Evolutionary conservation across 129 eudicot species (phyloP), one percentile per base, ranked within the genome.

Genomic region (Sambucus nigra): DNA sequence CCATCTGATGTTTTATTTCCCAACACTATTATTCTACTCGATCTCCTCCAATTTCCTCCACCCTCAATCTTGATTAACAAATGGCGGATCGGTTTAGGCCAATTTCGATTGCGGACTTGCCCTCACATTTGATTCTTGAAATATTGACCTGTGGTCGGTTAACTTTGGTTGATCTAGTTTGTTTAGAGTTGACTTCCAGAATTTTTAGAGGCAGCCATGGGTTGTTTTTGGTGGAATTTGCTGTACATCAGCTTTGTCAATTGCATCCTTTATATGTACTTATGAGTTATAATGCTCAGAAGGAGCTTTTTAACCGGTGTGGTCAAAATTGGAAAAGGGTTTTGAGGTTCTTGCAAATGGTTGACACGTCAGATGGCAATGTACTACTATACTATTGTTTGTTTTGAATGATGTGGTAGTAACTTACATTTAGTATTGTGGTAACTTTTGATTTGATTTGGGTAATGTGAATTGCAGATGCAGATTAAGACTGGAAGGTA

Each of bases 401-500:
- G 2, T 31, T 38, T 18, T 48, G 40, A 58, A 49, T 19, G 18
- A 53, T 12, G n/a, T n/a, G n/a, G n/a, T n/a, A n/a, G n/a, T 28
- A 29, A 25, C 3, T 26, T 57, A 7, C 42, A 35, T 35, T 35
- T 35, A 35, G 13, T 35, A 15, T 15, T 35, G 3, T 35, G 13
- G 8, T 35, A 35, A n/a, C n/a, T n/a, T n/a, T n/a, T n/a, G 4
- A 42, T 16, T 42, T 14, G 7, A 42, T 14, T 15, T 42, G 48
- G 16, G 18, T 42, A 42, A 42, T 42, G 15, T 32, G 40, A 12
- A 47, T 49, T 26, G 70, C 82, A 76, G 95, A 91, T 85, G 98
- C 95, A 91, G 69, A 91, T 91, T 59, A 86, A 79, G 68, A 72
- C 86, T 7, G 98, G 98, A 55, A 91, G 84, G 56, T 82, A 91